A percentile compares a stretch with the other conserved stretches of the same genome.
These are phyloP conservation scores for Apiotrichum siamense DNA, from an alignment of 1,284 basidiomycete species.

Conservation along the genomic window DNA sequence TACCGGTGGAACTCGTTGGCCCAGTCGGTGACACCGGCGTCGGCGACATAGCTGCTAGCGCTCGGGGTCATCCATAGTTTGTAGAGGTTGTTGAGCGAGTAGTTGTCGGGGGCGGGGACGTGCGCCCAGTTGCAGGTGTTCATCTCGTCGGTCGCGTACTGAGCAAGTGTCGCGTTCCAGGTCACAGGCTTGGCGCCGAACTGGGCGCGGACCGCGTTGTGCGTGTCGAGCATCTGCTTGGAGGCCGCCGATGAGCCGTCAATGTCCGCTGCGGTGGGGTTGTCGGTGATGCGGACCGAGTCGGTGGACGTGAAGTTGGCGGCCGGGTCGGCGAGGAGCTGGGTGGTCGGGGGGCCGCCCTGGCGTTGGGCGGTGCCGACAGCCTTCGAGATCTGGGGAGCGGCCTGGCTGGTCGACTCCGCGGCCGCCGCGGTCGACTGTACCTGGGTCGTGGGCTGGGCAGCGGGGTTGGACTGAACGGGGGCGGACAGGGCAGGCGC, in stretches of 20 bases:
- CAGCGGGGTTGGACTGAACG: too few species aligned
- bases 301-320: not conserved
- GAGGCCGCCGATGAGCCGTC: slow-evolving; percentile 1
- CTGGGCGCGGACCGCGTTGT: slow-evolving; percentile 11
- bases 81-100: slow-evolving; percentile 10
- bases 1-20: slow-evolving; percentile 7
- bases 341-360: not conserved
- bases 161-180: slow-evolving; percentile 6
- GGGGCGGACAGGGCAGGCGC: too few species aligned
- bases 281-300: not conserved
- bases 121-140: not conserved
- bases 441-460: too few species aligned
- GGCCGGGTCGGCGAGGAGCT: not conserved
- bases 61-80: not conserved
- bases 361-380: too few species aligned
- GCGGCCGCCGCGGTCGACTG: too few species aligned
- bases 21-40: slow-evolving; percentile 1
- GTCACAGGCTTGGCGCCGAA: not conserved
- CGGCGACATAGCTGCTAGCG: not conserved
- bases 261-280: not conserved
- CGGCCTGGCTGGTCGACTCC: not conserved
- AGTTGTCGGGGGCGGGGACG: too few species aligned
- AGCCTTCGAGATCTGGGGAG: too few species aligned
- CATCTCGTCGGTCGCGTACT: not conserved
- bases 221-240: slow-evolving; percentile 8